Conservation (phyloP, 2,329 filamentous ascomycete species). For the Penicillium sp. region DNA sequence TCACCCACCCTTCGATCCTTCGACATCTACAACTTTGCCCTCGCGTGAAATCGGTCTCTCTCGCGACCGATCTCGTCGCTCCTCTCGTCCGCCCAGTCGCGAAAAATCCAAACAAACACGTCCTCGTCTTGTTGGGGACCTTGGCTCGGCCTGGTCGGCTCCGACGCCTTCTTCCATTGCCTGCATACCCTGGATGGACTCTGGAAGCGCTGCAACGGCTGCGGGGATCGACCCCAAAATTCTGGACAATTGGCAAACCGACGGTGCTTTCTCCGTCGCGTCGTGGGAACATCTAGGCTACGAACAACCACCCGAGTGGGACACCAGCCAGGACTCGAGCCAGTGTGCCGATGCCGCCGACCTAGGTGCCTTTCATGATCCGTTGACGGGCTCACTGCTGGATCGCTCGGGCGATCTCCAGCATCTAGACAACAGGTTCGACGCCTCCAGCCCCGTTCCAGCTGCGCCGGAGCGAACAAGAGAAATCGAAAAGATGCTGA, state of each 20-base stretch:
- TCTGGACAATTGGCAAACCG: conserved; percentile 41
- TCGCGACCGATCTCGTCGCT: background rate
- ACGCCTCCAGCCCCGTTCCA: conserved; percentile 8
- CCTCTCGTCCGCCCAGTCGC: conserved; percentile 13
- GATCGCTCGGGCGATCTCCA: conserved; percentile 26
- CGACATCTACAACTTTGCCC: background rate
- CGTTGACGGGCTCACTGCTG: conserved; percentile 27
- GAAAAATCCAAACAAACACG: no score
- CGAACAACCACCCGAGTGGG: conserved; percentile 39
- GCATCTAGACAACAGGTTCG: conserved; percentile 31
- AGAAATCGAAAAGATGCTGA: background rate
- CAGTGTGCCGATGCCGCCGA: conserved; percentile 37
- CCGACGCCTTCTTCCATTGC: conserved; percentile 15
- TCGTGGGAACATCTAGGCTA: conserved; percentile 39
- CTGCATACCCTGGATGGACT: conserved; percentile 36
- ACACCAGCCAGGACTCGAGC: conserved; percentile 41
- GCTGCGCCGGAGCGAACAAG: no score
- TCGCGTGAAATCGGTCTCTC: background rate
- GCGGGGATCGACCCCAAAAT: conserved; percentile 45
- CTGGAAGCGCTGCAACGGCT: conserved; percentile 35
- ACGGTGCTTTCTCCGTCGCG: conserved; percentile 33
- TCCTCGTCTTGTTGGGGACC: conserved; percentile 22
- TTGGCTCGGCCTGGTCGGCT: conserved; percentile 22
- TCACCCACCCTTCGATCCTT: conserved; percentile 2
- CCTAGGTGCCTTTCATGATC: conserved; percentile 30